Evolutionary conservation across 441 rosid genomes (phyloP).

Genomic region (Flueggea neowawraea): DNA sequence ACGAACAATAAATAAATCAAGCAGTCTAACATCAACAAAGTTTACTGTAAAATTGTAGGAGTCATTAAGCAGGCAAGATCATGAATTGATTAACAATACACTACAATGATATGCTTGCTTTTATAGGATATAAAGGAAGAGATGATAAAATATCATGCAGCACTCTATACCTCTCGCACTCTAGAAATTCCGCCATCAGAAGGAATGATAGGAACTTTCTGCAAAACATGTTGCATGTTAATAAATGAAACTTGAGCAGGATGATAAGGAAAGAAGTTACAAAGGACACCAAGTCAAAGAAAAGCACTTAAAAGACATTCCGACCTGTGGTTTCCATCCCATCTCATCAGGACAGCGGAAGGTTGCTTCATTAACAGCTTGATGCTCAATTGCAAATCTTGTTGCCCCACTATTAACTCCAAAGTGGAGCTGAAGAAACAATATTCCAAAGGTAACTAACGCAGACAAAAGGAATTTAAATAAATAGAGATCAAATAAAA

Average conservation of each 20-base stretch:
- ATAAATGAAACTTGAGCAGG: conserved; percentile 8
- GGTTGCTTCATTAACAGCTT: conserved; percentile 97
- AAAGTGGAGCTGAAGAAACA: conserved; percentile 67
- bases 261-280: not conserved
- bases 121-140: not conserved
- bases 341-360: conserved; percentile 95
- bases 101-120: not conserved
- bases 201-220: conserved; percentile 79
- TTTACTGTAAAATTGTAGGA: too few species aligned
- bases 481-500: not conserved
- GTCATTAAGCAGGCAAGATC: not conserved
- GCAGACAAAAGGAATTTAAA: not conserved
- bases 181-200: conserved; percentile 74
- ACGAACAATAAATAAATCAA: too few species aligned
- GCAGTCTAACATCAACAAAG: too few species aligned
- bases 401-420: conserved; percentile 97
- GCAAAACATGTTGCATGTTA: conserved; percentile 27
- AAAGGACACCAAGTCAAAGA: not conserved
- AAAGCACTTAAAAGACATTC: conserved; percentile 1
- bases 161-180: conserved; percentile 59
- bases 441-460: not conserved
- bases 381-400: conserved; percentile 81
- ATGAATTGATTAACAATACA: not conserved
- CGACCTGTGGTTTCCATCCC: conserved; percentile 99
- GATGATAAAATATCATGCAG: not conserved